Conservation (phyloP, 371 early-diverging fungal species). For the Mortierella sp. region DNA sequence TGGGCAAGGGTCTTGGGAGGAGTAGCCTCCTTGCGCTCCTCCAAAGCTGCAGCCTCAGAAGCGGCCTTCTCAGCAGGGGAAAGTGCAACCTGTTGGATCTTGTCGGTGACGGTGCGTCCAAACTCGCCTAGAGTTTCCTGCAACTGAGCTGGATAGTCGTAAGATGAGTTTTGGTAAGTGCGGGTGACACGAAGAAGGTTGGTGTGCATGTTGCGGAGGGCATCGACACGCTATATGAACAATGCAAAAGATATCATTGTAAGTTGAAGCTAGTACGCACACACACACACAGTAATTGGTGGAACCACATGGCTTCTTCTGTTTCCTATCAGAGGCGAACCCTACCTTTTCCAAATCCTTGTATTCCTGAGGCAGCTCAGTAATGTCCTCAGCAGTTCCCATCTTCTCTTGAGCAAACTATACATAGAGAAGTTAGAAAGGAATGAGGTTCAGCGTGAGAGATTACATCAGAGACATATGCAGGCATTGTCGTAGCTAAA, state of each 20-base stretch:
- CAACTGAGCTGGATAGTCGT: constrained; percentile 84
- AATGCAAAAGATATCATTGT: not conserved
- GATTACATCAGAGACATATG: not conserved
- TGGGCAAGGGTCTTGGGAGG: constrained; percentile 78
- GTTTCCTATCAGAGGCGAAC: not conserved
- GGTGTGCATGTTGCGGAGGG: constrained; percentile 73
- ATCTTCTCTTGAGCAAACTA: constrained; percentile 93
- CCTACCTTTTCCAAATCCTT: constrained; percentile 81
- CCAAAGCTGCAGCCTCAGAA: constrained; percentile 57
- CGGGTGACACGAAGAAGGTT: constrained; percentile 81
- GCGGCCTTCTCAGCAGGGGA: constrained; percentile 64
- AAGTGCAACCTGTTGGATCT: constrained; percentile 72
- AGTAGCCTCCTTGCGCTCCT: constrained; percentile 57
- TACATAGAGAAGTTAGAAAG: not conserved
- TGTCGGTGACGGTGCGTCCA: constrained; percentile 70
- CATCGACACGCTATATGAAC: constrained; percentile 70
- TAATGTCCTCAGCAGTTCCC: constrained; percentile 84
- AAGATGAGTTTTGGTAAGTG: constrained; percentile 77
- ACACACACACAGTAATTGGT: not conserved
- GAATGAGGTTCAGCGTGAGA: constrained; percentile 8
- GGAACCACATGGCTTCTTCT: not conserved
- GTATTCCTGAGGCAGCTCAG: constrained; percentile 93
- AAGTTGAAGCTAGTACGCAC: not conserved
- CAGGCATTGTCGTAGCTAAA: too few species aligned
- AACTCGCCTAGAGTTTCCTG: constrained; percentile 80